Evolutionary conservation across 1,284 basidiomycete species (phyloP).

Genomic region (Boletus calvinii): DNA sequence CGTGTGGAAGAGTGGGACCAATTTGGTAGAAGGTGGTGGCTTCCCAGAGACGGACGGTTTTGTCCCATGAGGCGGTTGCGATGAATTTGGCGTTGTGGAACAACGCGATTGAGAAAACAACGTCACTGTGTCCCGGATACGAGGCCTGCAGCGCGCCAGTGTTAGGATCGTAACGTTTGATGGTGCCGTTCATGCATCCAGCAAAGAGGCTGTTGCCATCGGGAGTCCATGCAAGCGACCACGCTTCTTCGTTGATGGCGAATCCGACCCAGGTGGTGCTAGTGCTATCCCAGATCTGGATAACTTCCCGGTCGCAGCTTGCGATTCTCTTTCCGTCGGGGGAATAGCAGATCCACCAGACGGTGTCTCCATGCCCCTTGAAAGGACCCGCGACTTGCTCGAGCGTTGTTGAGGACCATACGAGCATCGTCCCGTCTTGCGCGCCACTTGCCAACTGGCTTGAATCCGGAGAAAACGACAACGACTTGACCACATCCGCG

Average conservation of each 20-base stretch:
- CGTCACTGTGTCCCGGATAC: slow-evolving; percentile 14
- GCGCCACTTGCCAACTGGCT: slow-evolving; percentile 20
- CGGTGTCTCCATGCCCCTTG: slow-evolving; percentile 12
- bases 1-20: slow-evolving; percentile 20
- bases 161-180: slow-evolving; percentile 16
- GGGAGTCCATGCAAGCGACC: slow-evolving; percentile 26
- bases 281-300: slow-evolving; percentile 21
- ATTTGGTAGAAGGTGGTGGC: slow-evolving; percentile 18
- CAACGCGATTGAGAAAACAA: slow-evolving; percentile 17
- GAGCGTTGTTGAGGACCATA: slow-evolving; percentile 20
- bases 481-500: slow-evolving; percentile 9
- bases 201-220: slow-evolving; percentile 14
- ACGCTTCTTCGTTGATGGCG: slow-evolving; percentile 15
- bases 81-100: slow-evolving; percentile 19
- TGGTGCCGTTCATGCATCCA: slow-evolving; percentile 20
- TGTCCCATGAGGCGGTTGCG: slow-evolving; percentile 26
- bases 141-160: slow-evolving; percentile 3
- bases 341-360: slow-evolving; percentile 25
- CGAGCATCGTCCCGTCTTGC: slow-evolving; percentile 22
- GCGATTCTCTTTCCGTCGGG: slow-evolving; percentile 22
- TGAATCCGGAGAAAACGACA: slow-evolving; percentile 25
- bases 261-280: slow-evolving; percentile 1
- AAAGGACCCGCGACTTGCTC: slow-evolving; percentile 12
- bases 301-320: slow-evolving; percentile 21
- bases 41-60: slow-evolving; percentile 26